Evolutionary conservation across 352 stramenopile species (phyloP), one percentile per base, ranked within the genome.

Genomic region (Phytophthora capsici): DNA sequence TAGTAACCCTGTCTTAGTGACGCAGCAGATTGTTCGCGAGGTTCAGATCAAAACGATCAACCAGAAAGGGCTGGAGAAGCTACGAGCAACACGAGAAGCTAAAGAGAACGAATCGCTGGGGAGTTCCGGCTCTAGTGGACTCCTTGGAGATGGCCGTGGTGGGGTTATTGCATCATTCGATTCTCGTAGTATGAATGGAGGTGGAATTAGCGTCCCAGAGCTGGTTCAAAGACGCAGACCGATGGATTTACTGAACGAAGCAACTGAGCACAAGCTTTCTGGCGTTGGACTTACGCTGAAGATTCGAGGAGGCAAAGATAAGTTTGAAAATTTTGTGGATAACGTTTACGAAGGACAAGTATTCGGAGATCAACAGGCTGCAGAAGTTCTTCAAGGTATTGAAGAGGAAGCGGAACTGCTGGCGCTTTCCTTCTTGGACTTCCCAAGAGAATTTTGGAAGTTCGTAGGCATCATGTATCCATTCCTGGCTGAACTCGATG

Each of bases 41-140:
- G 90, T 97, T 20, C 81, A 96, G 63, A 96, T 97, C 57, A 96
- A 96, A 63, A 85, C 93, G 19, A 88, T 96, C 45, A 93, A 91
- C 63, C 79, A 91, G 23, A 85, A 89, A 59, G 91, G 88, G 13
- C 69, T 96, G 8, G 88, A 94, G 48, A 93, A 95, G 54, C 72
- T 97, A 28, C 84, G 89, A 1, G 74, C 81, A 23, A 93, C 77
- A 28, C 78, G 83, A 28, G 88, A 95, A 59, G 80, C 82, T 7
- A 88, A 89, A 49, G 79, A 88, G 40, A 82, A 54, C 43, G 80
- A 84, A 25, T 47, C 51, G 6, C 38, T 82, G 13, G 70, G 63
- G 0, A 48, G 55, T 38, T 74, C 48, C 2, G 54, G 58, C 7
- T 68, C 69, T 9, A 49, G 51, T 36, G 52, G 59, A 8, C 47